Base-by-base conservation (phyloP, 2,329 filamentous ascomycete genomes). In the Clarireedia paspali region DNA sequence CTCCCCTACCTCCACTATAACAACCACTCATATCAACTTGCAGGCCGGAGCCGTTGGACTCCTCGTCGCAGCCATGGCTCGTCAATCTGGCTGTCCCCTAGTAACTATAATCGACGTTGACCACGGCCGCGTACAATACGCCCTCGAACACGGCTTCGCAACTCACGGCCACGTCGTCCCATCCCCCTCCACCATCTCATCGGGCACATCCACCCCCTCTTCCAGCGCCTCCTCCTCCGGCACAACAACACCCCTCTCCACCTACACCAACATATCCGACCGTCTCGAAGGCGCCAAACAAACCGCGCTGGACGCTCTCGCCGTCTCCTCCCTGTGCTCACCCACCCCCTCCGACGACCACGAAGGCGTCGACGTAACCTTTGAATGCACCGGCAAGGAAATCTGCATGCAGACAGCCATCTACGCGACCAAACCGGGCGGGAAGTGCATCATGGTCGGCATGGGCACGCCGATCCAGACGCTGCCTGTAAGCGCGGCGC, bases 401-500 rank as follows among this genome's bases (percentile, higher is more conserved):
- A 77, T 80, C 0, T 89, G 87, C 68, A 84, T 89, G 72, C 87
- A 89, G 67, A 85, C 85, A 1, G 79, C 82, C n/a, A 81, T 91
- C 20, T 90, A 87, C 62, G 84, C 84, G 3, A 84, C 86, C 9
- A 78, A 78, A 57, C 77, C 87, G 0, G 88, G 87, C 26, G 87
- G 87, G 17, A 85, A 84, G 63, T 76, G 90, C 49, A 78, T 91
- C 69, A 83, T 91, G 69, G 86, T 91, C 24, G 88, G 87, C 53
- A 91, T 91, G 87, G 88, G 88, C 39, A 87, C 81, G 5, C 87
- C 87, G 0, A 80, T 89, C 52, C 86, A 90, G 69, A 89, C 85
- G 0, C 75, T 91, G 1, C 87, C 87, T 1, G 74, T 91, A 47
- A 87, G 83, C 6, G 84, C 85, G 5, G 87, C 87, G 3, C 85